Percentiles rank a stretch among this genome's conserved stretches.
phyloP scores from a whole-genome alignment of 2,329 filamentous ascomycete genomes.

The Apiospora rasikravindrae region DNA sequence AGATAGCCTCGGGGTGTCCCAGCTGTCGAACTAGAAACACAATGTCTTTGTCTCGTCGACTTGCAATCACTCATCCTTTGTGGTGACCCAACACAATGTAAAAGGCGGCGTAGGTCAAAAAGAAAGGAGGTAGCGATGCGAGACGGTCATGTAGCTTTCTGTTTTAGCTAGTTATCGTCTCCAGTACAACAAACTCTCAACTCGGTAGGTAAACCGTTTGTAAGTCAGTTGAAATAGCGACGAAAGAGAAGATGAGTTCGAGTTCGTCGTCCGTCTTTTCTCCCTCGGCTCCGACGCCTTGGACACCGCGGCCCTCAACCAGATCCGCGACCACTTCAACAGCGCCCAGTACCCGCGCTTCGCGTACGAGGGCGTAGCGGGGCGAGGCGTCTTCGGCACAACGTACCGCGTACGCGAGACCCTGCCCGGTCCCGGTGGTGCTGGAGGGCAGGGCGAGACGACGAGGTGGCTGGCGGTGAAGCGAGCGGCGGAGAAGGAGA shows the following conservation, averaged over 20 bases:
- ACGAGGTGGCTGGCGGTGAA: background rate
- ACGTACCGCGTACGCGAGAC: background rate
- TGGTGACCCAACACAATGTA: background rate
- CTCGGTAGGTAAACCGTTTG: background rate
- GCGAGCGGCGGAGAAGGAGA: background rate
- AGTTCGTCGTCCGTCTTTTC: background rate
- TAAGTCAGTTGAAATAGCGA: background rate
- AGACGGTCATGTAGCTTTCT: background rate
- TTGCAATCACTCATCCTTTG: background rate
- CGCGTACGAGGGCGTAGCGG: background rate
- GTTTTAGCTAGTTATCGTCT: background rate
- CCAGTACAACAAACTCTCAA: background rate
- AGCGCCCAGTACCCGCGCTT: background rate
- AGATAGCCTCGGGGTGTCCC: no score
- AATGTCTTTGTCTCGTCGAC: background rate
- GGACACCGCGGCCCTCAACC: background rate
- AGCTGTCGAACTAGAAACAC: background rate
- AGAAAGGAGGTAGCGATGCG: background rate
- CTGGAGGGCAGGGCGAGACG: no score
- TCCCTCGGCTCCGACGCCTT: background rate
- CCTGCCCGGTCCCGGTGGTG: background rate
- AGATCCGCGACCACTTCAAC: conserved; percentile 3
- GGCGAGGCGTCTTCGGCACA: background rate
- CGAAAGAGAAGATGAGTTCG: background rate
- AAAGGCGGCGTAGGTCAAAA: background rate